phyloP scores from a whole-genome alignment of 371 early-diverging fungal genomes.

The Phascolomyces articulosus region DNA sequence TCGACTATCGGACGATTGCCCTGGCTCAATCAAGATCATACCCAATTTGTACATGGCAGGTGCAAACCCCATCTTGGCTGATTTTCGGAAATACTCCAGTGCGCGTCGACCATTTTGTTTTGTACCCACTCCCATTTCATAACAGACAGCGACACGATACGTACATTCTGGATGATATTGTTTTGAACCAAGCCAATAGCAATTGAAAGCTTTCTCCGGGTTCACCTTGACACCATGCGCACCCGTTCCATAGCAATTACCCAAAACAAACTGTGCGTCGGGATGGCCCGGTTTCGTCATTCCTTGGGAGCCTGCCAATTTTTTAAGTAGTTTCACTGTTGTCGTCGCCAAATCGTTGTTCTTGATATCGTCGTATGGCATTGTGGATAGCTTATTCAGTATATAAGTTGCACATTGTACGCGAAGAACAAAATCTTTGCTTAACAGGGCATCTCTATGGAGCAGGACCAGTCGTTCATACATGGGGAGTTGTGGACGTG shows the following conservation, averaged over 20 bases:
- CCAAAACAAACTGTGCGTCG: conserved; percentile 89
- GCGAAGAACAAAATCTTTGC: not conserved
- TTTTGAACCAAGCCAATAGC: conserved; percentile 88
- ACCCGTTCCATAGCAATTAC: conserved; percentile 79
- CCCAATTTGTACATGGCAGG: conserved; percentile 93
- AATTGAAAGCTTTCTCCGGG: conserved; percentile 82
- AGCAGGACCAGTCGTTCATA: not conserved
- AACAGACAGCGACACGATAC: conserved; percentile 89
- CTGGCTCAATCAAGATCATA: conserved; percentile 72
- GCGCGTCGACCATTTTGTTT: conserved; percentile 75
- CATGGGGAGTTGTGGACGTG: not conserved
- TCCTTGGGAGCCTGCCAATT: not conserved
- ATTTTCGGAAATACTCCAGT: conserved; percentile 55
- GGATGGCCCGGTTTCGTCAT: conserved; percentile 46
- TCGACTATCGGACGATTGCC: conserved; percentile 63
- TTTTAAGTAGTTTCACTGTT: not conserved
- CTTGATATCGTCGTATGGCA: not conserved
- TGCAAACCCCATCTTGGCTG: conserved; percentile 43
- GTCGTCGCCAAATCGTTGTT: not conserved
- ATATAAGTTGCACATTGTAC: not conserved
- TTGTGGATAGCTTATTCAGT: not conserved
- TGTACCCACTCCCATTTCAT: conserved; percentile 88
- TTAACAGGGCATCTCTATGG: not conserved
- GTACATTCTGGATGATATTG: conserved; percentile 84
- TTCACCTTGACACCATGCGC: conserved; percentile 70